These are phyloP conservation scores for Guyanaporus albipodus DNA, from an alignment of 768 basidiomycete species.

Conservation along the genomic window DNA sequence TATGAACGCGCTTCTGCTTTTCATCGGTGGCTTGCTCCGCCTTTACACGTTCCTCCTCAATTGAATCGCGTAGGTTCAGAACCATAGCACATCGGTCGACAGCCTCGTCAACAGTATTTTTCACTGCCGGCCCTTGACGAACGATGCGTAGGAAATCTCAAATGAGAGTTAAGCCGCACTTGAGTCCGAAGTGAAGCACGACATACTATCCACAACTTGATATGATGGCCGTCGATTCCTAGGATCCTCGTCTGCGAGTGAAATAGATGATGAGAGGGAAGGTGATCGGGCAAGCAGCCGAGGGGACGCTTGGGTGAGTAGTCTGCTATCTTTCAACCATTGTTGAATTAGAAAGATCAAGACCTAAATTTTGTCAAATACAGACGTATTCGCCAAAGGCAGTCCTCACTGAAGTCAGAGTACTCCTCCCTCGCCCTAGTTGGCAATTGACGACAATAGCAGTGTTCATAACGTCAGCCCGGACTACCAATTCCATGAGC, in stretches of 20 bases:
- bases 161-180: conserved; percentile 6
- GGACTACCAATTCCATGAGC: conserved; percentile 73
- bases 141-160: conserved; percentile 81
- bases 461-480: conserved; percentile 60
- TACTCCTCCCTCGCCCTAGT: conserved; percentile 88
- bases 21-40: conserved; percentile 79
- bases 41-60: conserved; percentile 73
- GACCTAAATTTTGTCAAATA: conserved; percentile 42
- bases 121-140: conserved; percentile 81
- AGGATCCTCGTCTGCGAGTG: conserved; percentile 28
- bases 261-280: conserved; percentile 40
- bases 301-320: conserved; percentile 31
- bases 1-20: conserved; percentile 57
- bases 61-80: conserved; percentile 82
- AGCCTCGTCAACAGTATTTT: conserved; percentile 79
- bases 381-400: neutral
- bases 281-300: conserved; percentile 33
- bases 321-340: conserved; percentile 58
- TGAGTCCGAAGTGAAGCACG: neutral
- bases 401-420: conserved; percentile 71
- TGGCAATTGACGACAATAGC: conserved; percentile 96
- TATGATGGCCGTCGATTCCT: conserved; percentile 58
- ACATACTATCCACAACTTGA: conserved; percentile 86
- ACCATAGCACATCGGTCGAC: conserved; percentile 84
- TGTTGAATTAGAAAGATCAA: conserved; percentile 78